Base-by-base conservation (phyloP, 768 basidiomycete genomes). In the Rubroboletus satanas region DNA sequence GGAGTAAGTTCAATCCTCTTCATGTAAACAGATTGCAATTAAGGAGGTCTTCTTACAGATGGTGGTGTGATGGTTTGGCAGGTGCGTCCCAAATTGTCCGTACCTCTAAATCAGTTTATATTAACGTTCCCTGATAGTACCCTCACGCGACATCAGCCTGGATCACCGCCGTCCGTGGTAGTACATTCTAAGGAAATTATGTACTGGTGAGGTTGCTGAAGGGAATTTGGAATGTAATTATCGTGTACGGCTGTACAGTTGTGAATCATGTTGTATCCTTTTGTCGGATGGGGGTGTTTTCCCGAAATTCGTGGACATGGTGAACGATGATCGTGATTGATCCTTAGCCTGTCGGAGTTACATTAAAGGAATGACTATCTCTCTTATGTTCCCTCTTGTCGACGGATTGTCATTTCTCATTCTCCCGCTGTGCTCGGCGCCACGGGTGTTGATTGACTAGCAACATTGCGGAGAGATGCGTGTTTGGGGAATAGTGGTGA, bases 31-130 rank as follows among this genome's bases (percentile, higher is more conserved):
- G 9, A 43, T 2, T 18, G 3, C 12, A 7, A 11, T 14, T 32
- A 7, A 53, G 10, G 9, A 28, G 10, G 6, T 9, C 26, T 14
- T 37, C 1, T 42, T 37, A 79, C 44, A 75, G 73, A 59, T 45
- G 75, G 52, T 2, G 74, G 74, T 33, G 73, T 73, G 21, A 74
- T 74, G 69, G 72, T 68, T 7, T 76, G 74, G 73, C 57, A 75
- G 66, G 73, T 73, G 44, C 29, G 62, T 59, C 11, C 12, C 7
- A 3, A 10, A 9, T 55, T 15, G 38, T 11, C 9, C 21, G 29
- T 28, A 7, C n/a, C 8, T 44, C 6, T 3, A 47, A 33, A 10
- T 31, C 7, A 7, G 14, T 9, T 4, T 29, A 8, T 0, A 29
- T 15, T 36, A 1, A 42, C 9, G 5, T 12, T 21, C 1, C 41